A percentile compares a stretch with the other conserved stretches of the same genome.
These are phyloP conservation scores for Remersonia thermophila DNA, from an alignment of 2,329 filamentous ascomycete genomes.

Conservation along the genomic window DNA sequence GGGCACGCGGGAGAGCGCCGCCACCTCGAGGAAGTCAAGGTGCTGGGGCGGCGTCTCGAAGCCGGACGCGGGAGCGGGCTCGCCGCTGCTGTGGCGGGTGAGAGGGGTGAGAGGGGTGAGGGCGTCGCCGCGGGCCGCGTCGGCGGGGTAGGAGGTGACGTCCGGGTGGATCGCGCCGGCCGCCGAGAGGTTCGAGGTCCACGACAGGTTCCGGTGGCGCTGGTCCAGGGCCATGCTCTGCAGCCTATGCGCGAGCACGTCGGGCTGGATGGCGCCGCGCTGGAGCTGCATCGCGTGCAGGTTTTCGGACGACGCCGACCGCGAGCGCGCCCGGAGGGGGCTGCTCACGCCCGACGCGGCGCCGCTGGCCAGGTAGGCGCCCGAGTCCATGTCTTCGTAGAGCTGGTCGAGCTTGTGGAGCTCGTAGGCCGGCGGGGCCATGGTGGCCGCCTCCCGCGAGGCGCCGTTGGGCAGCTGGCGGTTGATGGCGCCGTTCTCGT, in stretches of 20 bases:
- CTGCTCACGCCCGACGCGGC: slow-evolving; percentile 65
- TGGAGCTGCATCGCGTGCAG: slow-evolving; percentile 45
- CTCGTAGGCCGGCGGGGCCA: slow-evolving; percentile 86
- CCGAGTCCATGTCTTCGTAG: slow-evolving; percentile 76
- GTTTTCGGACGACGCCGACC: slow-evolving; percentile 72
- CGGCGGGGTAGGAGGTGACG: slow-evolving; percentile 20
- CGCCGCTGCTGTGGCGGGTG: slow-evolving; percentile 43
- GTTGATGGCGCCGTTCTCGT: slow-evolving; percentile 73
- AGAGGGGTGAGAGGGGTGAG: slow-evolving; percentile 38
- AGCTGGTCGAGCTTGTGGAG: slow-evolving; percentile 81
- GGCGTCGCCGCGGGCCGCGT: slow-evolving; percentile 25
- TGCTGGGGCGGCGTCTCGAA: slow-evolving; percentile 45
- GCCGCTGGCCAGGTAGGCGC: slow-evolving; percentile 62
- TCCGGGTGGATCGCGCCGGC: slow-evolving; percentile 27
- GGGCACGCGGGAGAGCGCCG: slow-evolving; percentile 58
- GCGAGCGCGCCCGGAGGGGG: slow-evolving; percentile 60
- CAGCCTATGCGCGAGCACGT: slow-evolving; percentile 49
- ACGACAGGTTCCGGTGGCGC: slow-evolving; percentile 34
- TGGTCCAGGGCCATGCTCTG: slow-evolving; percentile 53
- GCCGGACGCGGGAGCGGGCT: slow-evolving; percentile 25
- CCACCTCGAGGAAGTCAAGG: slow-evolving; percentile 45
- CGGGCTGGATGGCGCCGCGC: slow-evolving; percentile 33
- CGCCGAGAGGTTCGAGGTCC: slow-evolving; percentile 31
- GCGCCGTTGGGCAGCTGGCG: slow-evolving; percentile 42
- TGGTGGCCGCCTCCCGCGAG: slow-evolving; percentile 44